These are phyloP conservation scores for Beauveria asiatica DNA, from an alignment of 2,329 filamentous ascomycete genomes.

Conservation along the genomic window DNA sequence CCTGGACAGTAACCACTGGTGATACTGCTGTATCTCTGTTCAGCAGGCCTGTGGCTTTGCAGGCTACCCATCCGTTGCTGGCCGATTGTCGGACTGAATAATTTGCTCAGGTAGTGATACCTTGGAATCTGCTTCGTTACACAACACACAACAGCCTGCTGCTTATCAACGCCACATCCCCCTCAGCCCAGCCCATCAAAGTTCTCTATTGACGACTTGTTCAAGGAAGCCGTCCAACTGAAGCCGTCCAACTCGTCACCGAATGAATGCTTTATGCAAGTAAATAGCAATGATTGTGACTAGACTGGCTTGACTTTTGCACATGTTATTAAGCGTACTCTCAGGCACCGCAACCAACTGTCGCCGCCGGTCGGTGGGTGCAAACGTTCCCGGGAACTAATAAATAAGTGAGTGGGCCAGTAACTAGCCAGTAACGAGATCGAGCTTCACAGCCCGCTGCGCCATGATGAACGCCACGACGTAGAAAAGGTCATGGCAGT, in stretches of 20 bases:
- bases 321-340: no score
- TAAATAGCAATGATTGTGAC: no score
- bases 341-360: no score
- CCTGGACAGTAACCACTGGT: neutral
- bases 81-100: neutral
- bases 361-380: no score
- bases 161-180: neutral
- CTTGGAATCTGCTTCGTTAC: neutral
- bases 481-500: neutral
- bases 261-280: neutral
- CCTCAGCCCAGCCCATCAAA: neutral
- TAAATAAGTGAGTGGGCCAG: neutral
- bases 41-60: neutral
- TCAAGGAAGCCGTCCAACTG: neutral
- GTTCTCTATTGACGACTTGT: neutral
- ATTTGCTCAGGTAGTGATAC: neutral
- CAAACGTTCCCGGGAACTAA: no score
- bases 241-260: neutral
- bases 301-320: no score
- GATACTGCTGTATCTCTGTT: no score
- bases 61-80: neutral
- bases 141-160: neutral
- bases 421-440: neutral
- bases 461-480: neutral
- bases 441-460: constrained; percentile 5